These are phyloP conservation scores for Claviceps capensis DNA, from an alignment of 2,329 filamentous ascomycete species.

Conservation along the genomic window DNA sequence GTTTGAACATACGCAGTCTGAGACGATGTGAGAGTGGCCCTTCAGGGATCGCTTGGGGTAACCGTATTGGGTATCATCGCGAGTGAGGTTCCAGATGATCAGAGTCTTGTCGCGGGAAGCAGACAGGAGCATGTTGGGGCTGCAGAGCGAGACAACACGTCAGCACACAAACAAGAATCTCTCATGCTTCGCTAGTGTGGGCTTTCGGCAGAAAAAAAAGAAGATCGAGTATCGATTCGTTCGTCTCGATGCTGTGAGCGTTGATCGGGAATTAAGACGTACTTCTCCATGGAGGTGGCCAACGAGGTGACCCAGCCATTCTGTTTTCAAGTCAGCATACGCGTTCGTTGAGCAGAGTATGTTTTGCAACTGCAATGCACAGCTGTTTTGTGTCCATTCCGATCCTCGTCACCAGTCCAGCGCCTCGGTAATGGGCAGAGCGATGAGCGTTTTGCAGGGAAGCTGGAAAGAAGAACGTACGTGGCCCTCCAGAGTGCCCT, in stretches of 20 bases:
- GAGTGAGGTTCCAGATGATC: slow-evolving; percentile 99
- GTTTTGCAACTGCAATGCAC: neutral
- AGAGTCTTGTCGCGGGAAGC: slow-evolving; percentile 95
- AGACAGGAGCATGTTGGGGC: slow-evolving; percentile 99
- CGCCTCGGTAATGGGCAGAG: slow-evolving; percentile 6
- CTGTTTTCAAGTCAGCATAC: slow-evolving; percentile 24
- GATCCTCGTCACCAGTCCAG: neutral
- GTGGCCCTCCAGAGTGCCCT: slow-evolving; percentile 97
- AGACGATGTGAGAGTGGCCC: slow-evolving; percentile 99
- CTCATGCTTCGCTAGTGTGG: neutral
- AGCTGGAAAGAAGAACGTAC: slow-evolving; percentile 33
- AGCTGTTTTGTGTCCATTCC: neutral
- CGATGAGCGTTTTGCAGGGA: slow-evolving; percentile 4
- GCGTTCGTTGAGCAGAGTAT: neutral
- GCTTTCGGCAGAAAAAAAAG: neutral
- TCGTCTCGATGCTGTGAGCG: slow-evolving; percentile 1
- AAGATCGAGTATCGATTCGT: slow-evolving; percentile 1
- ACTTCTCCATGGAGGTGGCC: slow-evolving; percentile 98
- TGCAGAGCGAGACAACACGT: slow-evolving; percentile 18
- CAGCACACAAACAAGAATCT: slow-evolving; percentile 6
- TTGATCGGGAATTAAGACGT: slow-evolving; percentile 24
- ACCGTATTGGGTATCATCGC: slow-evolving; percentile 94
- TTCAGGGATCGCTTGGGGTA: slow-evolving; percentile 98
- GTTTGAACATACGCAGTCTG: slow-evolving; percentile 80
- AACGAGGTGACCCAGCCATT: slow-evolving; percentile 98